Conservation (phyloP, 768 basidiomycete species). For the Lyophyllum atratum region DNA sequence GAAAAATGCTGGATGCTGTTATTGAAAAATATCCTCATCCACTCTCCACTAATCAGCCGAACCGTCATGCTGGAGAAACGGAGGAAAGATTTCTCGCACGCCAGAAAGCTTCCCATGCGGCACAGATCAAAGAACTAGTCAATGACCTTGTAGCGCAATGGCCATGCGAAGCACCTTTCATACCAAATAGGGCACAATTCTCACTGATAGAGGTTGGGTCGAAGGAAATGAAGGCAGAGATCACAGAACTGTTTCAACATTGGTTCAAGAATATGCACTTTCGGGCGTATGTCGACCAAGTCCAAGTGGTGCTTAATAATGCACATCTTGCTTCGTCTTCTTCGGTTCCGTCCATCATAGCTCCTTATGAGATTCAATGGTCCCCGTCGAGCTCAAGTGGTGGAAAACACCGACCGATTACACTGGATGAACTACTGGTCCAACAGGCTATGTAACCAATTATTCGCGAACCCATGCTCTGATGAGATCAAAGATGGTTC, state of each 20-base stretch:
- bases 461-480: too few relatives aligned
- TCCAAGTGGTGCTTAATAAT: conserved; percentile 15
- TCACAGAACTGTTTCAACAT: conserved; percentile 1
- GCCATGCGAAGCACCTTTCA: not conserved
- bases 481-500: too few relatives aligned
- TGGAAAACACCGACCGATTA: not conserved
- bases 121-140: not conserved
- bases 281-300: conserved; percentile 5
- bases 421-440: not conserved
- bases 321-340: not conserved
- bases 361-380: not conserved
- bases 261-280: conserved; percentile 19
- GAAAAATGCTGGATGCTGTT: conserved; percentile 1
- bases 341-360: not conserved
- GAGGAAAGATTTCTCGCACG: not conserved
- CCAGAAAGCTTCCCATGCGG: not conserved
- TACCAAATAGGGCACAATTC: not conserved
- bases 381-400: not conserved
- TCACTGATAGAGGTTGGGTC: not conserved
- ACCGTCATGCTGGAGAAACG: not conserved
- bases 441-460: too few relatives aligned
- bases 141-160: not conserved
- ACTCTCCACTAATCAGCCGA: not conserved
- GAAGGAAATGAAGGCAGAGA: not conserved
- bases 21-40: not conserved